Evolutionary conservation across 2,329 filamentous ascomycete genomes (phyloP), one percentile per base, ranked within the genome.

Genomic region (Colletotrichum aenigma): DNA sequence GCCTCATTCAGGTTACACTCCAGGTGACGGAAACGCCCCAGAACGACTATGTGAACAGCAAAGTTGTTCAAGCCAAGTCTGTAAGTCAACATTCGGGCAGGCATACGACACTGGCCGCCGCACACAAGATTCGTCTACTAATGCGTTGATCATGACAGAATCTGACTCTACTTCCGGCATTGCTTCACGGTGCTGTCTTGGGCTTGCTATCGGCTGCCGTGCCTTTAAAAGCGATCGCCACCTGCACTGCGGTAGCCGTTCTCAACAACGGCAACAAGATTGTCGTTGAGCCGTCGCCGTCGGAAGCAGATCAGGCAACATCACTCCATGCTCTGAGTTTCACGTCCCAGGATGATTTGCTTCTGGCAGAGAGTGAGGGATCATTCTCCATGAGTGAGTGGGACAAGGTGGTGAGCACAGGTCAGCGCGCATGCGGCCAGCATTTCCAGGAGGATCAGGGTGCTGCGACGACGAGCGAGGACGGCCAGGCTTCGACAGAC

Each of bases 311-410:
- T 78, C 85, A 86, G 61, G 93, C 94, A 13, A 88, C 87, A 71
- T 97, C 95, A 7, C 86, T 95, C 26, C 96, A 98, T 82, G 95
- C 94, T n/a, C 89, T 98, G 74, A 94, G 93, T 7, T 98, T 97
- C 82, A 93, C 93, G n/a, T 92, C 93, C 2, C 88, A 92, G 67
- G 91, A 93, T 10, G 92, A 95, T 75, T 86, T 98, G 67, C 85
- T 98, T 26, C 85, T 98, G 56, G 93, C 91, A 38, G 94, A 98
- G 85, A 98, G 95, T 80, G 92, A 96, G 80, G 96, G 96, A 1
- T 85, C 86, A 5, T 98, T 98, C 82, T 91, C 91, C 62, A 88
- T 94, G 78, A 89, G 92, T 16, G 93, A 94, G 77, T 98, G 96
- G 95, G 91, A 95, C 71, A 86, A 89, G 58, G 91, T 94, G 21